A percentile compares a stretch with the other conserved stretches of the same genome.
These are phyloP conservation scores for Blastocystis sp. DNA, from an alignment of 352 stramenopile species.

Conservation along the genomic window DNA sequence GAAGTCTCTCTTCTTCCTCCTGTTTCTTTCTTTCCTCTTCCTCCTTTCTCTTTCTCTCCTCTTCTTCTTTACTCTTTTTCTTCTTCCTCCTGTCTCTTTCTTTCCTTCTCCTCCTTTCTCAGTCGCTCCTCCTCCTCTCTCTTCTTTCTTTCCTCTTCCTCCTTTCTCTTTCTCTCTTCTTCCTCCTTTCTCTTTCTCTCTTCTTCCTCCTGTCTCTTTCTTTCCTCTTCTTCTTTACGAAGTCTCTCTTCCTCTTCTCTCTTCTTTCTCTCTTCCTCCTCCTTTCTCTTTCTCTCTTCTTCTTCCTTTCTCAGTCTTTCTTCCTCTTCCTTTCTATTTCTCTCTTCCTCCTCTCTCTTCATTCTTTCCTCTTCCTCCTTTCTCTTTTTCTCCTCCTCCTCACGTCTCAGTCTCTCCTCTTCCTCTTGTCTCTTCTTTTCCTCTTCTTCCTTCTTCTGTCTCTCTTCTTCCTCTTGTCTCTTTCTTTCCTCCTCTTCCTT, in stretches of 20 bases:
- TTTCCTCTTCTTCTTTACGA: not conserved
- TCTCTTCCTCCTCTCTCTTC: not conserved
- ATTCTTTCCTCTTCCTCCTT: not conserved
- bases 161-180: too few relatives aligned
- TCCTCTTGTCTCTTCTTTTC: not conserved
- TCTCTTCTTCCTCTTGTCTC: not conserved
- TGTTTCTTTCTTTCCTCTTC: not conserved
- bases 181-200: too few relatives aligned
- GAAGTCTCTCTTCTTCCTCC: not conserved
- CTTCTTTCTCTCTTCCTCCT: not conserved
- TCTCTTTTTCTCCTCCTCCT: not conserved
- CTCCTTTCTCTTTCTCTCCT: not conserved
- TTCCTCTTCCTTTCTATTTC: slow-evolving; percentile 14
- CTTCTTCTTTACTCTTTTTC: not conserved
- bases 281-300: not conserved
- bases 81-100: not conserved
- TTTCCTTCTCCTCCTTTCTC: too few relatives aligned
- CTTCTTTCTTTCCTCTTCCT: not conserved
- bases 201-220: not conserved
- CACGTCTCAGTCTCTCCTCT: slow-evolving; percentile 12
- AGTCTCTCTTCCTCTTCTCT: slow-evolving; percentile 29
- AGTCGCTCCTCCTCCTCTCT: not conserved
- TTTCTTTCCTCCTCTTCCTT: not conserved
- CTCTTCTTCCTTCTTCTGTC: not conserved
- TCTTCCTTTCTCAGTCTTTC: slow-evolving; percentile 34